phyloP scores from a whole-genome alignment of 352 stramenopile genomes.

The Phytophthora boehmeriae region DNA sequence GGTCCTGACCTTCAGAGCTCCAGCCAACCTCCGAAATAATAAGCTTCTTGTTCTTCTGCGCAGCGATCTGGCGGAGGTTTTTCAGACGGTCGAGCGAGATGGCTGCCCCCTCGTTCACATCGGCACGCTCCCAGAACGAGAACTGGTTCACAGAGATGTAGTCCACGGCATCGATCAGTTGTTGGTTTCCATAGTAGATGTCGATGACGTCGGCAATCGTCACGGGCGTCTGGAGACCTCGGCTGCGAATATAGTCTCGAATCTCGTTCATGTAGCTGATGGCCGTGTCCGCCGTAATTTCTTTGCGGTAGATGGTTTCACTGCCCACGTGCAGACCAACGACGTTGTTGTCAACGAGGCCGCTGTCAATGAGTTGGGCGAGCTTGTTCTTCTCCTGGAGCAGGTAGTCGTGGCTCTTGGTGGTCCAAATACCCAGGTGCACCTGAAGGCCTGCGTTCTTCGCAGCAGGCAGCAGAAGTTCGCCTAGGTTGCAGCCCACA shows the following conservation, averaged over 20 bases:
- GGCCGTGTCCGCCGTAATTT: conserved; percentile 41
- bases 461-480: conserved; percentile 40
- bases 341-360: conserved; percentile 47
- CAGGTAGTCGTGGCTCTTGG: conserved; percentile 28
- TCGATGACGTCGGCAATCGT: conserved; percentile 71
- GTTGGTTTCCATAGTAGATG: conserved; percentile 55
- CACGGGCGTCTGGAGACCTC: conserved; percentile 43
- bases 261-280: conserved; percentile 54
- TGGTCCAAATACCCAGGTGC: conserved; percentile 62
- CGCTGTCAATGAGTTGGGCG: conserved; percentile 32
- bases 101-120: conserved; percentile 40
- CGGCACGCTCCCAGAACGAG: conserved; percentile 60
- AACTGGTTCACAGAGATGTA: conserved; percentile 77
- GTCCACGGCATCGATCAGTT: conserved; percentile 61
- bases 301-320: conserved; percentile 67
- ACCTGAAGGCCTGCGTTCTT: conserved; percentile 46
- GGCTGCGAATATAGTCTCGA: conserved; percentile 37
- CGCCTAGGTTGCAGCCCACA: conserved; percentile 43
- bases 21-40: conserved; percentile 71
- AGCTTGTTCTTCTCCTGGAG: conserved; percentile 44
- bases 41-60: conserved; percentile 46
- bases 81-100: conserved; percentile 55
- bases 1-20: conserved; percentile 41
- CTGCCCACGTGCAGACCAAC: conserved; percentile 56
- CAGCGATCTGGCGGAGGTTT: conserved; percentile 37